Conservation (phyloP, 2,329 filamentous ascomycete genomes). For the Fusarium chlamydosporum region DNA sequence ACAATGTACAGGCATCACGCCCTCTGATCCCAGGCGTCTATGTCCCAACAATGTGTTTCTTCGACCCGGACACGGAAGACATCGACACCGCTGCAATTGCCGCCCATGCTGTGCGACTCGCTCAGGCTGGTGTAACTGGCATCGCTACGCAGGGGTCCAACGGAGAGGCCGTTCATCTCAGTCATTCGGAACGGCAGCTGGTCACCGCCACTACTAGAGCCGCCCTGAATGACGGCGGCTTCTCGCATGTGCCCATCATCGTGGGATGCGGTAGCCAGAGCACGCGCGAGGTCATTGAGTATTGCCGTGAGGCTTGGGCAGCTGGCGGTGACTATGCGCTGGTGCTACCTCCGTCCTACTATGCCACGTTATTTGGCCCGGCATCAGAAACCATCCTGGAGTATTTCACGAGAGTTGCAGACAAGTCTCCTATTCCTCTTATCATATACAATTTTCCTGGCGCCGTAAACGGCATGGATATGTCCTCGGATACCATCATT, state of each 20-base stretch:
- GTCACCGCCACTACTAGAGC: constrained; percentile 79
- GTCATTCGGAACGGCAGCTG: constrained; percentile 75
- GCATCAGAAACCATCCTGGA: constrained; percentile 66
- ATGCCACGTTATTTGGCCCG: constrained; percentile 74
- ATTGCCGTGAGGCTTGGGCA: constrained; percentile 77
- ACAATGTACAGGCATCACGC: constrained; percentile 55
- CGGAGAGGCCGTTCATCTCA: constrained; percentile 84
- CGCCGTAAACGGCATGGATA: constrained; percentile 73
- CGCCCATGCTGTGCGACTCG: constrained; percentile 76
- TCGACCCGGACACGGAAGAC: constrained; percentile 74
- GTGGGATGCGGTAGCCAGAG: constrained; percentile 82
- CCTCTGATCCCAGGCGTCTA: constrained; percentile 71
- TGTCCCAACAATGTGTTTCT: constrained; percentile 82
- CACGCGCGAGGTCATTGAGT: constrained; percentile 77
- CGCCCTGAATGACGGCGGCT: constrained; percentile 76
- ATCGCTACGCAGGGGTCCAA: constrained; percentile 86
- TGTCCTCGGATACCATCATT: constrained; percentile 74
- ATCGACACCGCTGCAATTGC: constrained; percentile 74
- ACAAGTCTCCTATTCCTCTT: constrained; percentile 73
- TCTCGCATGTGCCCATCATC: constrained; percentile 76
- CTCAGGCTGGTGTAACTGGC: constrained; percentile 78
- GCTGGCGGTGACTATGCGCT: constrained; percentile 82
- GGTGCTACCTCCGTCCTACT: constrained; percentile 83
- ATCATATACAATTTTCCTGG: constrained; percentile 80
- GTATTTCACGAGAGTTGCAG: constrained; percentile 76